Conservation (phyloP, 2,329 filamentous ascomycete genomes). For the Stagonosporopsis tanaceti region DNA sequence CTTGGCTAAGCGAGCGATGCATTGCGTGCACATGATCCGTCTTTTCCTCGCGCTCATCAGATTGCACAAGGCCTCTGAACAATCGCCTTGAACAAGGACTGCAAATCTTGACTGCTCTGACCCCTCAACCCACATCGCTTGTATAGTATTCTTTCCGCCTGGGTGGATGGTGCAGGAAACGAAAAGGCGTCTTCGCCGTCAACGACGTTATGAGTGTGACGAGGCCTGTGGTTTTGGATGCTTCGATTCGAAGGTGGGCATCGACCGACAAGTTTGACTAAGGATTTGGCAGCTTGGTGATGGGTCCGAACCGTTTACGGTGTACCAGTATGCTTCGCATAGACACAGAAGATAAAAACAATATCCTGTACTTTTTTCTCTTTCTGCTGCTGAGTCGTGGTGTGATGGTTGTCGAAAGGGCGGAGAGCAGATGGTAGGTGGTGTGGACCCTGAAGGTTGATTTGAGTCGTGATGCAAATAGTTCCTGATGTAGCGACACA, state of each 20-base stretch:
- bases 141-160: constrained; percentile 30
- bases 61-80: not conserved
- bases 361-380: not conserved
- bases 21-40: constrained; percentile 2
- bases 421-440: not conserved
- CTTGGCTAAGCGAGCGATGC: not conserved
- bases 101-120: not conserved
- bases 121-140: constrained; percentile 21
- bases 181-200: constrained; percentile 12
- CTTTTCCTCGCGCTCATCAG: not conserved
- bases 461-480: not conserved
- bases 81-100: not conserved
- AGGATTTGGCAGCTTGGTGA: not conserved
- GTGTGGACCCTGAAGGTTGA: not conserved
- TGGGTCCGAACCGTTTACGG: not conserved
- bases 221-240: constrained; percentile 33
- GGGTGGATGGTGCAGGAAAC: not conserved
- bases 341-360: constrained; percentile 1
- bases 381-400: not conserved
- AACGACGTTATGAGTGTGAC: constrained; percentile 28
- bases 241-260: constrained; percentile 11
- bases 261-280: not conserved
- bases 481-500: not conserved
- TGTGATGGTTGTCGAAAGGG: not conserved
- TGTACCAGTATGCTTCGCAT: constrained; percentile 9